These are phyloP conservation scores for Coffea eugenioides DNA, from an alignment of 257 asterid species.

Conservation along the genomic window DNA sequence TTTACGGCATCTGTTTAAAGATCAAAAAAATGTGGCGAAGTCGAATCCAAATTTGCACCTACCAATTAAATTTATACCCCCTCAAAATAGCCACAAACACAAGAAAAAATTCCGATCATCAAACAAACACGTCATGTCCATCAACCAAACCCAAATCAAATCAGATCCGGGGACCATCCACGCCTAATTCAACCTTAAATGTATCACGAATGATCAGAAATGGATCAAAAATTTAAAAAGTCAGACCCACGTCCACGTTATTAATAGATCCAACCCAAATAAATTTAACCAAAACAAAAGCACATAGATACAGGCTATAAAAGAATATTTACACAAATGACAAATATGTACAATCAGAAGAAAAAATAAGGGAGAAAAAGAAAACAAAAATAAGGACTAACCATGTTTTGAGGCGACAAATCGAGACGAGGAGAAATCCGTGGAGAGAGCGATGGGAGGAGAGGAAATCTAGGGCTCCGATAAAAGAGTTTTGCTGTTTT, in stretches of 20 bases:
- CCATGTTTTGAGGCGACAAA: conserved; percentile 26
- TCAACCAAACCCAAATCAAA: conserved; percentile 3
- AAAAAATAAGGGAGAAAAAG: neutral
- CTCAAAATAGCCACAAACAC: neutral
- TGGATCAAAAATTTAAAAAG: neutral
- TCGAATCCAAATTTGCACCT: neutral
- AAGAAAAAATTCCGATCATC: neutral
- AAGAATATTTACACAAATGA: neutral
- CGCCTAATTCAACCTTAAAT: neutral
- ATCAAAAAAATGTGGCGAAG: neutral
- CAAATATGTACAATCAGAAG: neutral
- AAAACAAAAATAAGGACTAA: conserved; percentile 4
- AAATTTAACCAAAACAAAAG: neutral
- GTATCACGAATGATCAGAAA: neutral
- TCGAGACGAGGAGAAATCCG: neutral
- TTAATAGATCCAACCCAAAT: conserved; percentile 9
- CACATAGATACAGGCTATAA: too few relatives aligned
- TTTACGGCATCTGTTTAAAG: neutral
- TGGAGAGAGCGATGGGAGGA: conserved; percentile 20
- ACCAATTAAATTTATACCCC: neutral
- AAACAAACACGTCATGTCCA: neutral
- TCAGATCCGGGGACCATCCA: conserved; percentile 22
- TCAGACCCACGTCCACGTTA: neutral
- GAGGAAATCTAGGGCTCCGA: conserved; percentile 43
- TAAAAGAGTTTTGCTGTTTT: conserved; percentile 15